These are phyloP conservation scores for Xanthoconium purpureum DNA, from an alignment of 768 basidiomycete genomes.

Conservation along the genomic window DNA sequence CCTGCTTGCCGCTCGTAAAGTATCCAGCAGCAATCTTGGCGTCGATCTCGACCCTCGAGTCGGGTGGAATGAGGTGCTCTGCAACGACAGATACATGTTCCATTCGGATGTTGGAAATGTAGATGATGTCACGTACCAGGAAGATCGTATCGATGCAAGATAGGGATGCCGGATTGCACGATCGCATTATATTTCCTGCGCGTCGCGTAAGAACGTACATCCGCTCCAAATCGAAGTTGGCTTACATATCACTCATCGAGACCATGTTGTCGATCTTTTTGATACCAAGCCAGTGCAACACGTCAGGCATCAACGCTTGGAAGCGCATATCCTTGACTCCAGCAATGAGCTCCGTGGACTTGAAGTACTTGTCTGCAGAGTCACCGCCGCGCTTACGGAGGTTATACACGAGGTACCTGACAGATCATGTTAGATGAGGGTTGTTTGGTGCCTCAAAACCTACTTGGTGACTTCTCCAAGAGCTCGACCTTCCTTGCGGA, in stretches of 20 bases:
- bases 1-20: constrained; percentile 74
- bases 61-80: constrained; percentile 87
- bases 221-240: constrained; percentile 2
- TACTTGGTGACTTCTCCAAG: constrained; percentile 92
- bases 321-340: constrained; percentile 97
- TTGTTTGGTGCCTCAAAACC: constrained; percentile 18
- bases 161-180: constrained; percentile 82
- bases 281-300: constrained; percentile 93
- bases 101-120: not conserved
- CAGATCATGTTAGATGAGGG: not conserved
- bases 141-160: constrained; percentile 79
- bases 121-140: constrained; percentile 49
- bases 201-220: not conserved
- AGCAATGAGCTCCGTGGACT: constrained; percentile 87
- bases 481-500: constrained; percentile 91
- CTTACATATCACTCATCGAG: constrained; percentile 80
- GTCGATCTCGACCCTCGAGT: constrained; percentile 91
- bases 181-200: constrained; percentile 92
- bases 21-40: constrained; percentile 96
- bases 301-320: constrained; percentile 93
- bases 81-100: not conserved
- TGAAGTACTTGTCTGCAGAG: constrained; percentile 91
- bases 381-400: constrained; percentile 93
- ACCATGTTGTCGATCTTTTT: constrained; percentile 88
- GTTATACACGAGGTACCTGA: constrained; percentile 91